Percentiles rank a stretch among this genome's conserved stretches.
Conservation (phyloP, 305 asterid species). For the Caryopteris hybrid region DNA sequence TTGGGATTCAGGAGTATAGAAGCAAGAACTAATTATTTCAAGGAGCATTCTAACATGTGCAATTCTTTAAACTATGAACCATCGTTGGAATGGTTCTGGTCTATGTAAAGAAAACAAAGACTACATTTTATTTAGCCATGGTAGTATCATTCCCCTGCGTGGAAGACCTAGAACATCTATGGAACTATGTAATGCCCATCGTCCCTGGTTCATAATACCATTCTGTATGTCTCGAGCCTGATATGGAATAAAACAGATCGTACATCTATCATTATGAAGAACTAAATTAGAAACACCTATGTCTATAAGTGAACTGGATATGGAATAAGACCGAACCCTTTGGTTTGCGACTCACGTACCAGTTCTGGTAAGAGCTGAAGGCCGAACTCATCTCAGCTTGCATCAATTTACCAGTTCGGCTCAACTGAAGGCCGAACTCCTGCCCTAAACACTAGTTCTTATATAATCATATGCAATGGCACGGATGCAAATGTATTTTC, state of each 20-base stretch:
- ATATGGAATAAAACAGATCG: too few species aligned
- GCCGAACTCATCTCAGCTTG: too few species aligned
- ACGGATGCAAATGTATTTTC: background rate
- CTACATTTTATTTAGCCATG: background rate
- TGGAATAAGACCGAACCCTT: too few species aligned
- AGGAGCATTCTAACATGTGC: background rate
- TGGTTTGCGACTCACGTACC: too few species aligned
- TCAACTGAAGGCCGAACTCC: too few species aligned
- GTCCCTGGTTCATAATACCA: background rate
- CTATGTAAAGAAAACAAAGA: background rate
- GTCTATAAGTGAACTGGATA: too few species aligned
- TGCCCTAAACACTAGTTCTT: too few species aligned
- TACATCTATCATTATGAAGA: too few species aligned
- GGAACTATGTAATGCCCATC: background rate
- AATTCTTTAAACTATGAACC: background rate
- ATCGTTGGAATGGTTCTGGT: background rate
- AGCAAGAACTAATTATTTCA: background rate
- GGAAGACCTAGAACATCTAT: background rate
- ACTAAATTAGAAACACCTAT: too few species aligned
- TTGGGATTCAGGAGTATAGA: background rate
- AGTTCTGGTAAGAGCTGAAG: too few species aligned
- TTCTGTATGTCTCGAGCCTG: background rate
- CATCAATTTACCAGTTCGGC: too few species aligned
- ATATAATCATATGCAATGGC: background rate
- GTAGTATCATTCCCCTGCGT: background rate